phyloP scores from a whole-genome alignment of 2,329 filamentous ascomycete species.

The Penicillium corylophilum region DNA sequence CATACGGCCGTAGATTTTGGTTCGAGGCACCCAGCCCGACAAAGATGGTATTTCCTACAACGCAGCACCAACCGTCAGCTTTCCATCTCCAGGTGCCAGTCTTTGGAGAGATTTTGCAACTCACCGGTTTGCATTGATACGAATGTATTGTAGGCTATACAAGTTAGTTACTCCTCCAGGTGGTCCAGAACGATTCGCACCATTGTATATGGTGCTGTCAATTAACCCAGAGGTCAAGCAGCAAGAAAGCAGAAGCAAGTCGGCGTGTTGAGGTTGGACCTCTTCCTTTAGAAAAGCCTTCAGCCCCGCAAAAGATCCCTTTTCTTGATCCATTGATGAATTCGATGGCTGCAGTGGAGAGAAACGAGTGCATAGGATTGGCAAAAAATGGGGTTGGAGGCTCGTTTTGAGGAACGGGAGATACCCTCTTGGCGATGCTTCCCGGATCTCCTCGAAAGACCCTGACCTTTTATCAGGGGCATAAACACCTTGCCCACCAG shows the following conservation, averaged over 20 bases:
- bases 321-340: conserved; percentile 2
- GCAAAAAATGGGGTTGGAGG: neutral
- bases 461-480: neutral
- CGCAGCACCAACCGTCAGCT: neutral
- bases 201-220: conserved; percentile 33
- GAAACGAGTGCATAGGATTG: neutral
- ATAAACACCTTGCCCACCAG: neutral
- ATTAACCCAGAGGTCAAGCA: conserved; percentile 30
- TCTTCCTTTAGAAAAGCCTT: conserved; percentile 19
- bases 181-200: conserved; percentile 5
- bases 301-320: conserved; percentile 6
- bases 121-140: conserved; percentile 42
- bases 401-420: neutral
- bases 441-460: no score
- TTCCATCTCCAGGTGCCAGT: neutral
- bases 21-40: conserved; percentile 43
- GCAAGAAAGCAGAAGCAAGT: conserved; percentile 28
- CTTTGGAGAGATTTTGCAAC: neutral
- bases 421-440: neutral
- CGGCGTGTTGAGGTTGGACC: conserved; percentile 23
- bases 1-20: conserved; percentile 42
- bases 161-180: neutral
- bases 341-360: neutral
- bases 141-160: conserved; percentile 44
- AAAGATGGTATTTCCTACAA: conserved; percentile 44